phyloP scores from a whole-genome alignment of 768 basidiomycete genomes.

The Agaricus blazei region DNA sequence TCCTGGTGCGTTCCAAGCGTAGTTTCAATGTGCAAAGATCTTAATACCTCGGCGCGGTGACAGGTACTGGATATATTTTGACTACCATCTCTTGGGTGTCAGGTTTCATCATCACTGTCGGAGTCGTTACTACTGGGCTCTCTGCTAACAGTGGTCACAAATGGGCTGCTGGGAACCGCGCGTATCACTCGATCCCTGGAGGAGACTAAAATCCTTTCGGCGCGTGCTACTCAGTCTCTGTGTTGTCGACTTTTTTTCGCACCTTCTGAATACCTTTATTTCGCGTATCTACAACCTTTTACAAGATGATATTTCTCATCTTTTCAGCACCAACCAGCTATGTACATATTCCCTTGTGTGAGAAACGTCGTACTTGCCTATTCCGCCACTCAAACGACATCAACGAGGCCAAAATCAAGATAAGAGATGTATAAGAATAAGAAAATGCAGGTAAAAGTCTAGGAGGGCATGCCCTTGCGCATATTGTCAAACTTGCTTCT shows the following conservation, averaged over 20 bases:
- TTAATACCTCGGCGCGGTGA: neutral
- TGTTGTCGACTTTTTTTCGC: neutral
- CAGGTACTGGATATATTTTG: conserved; percentile 58
- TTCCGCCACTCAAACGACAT: too few species aligned
- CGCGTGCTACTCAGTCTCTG: neutral
- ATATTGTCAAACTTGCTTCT: conserved; percentile 78
- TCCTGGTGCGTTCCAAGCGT: conserved; percentile 41
- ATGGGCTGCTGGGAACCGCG: conserved; percentile 77
- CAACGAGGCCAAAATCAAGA: neutral
- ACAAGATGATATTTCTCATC: too few species aligned
- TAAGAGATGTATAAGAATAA: too few species aligned
- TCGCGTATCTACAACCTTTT: too few species aligned
- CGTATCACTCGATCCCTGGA: conserved; percentile 42
- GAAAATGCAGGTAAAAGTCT: neutral
- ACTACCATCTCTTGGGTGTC: conserved; percentile 59
- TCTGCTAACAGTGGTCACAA: conserved; percentile 54
- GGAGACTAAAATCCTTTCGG: conserved; percentile 20
- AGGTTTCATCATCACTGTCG: conserved; percentile 45
- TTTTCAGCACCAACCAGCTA: too few species aligned
- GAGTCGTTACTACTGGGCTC: conserved; percentile 58
- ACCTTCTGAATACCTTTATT: too few species aligned
- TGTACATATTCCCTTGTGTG: too few species aligned
- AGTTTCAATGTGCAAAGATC: too few species aligned
- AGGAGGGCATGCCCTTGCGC: conserved; percentile 56
- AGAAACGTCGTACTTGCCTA: too few species aligned